Evolutionary conservation across 495 filamentous ascomycete genomes (phyloP), one percentile per base, ranked within the genome.

Genomic region (Xylaria bambusicola): DNA sequence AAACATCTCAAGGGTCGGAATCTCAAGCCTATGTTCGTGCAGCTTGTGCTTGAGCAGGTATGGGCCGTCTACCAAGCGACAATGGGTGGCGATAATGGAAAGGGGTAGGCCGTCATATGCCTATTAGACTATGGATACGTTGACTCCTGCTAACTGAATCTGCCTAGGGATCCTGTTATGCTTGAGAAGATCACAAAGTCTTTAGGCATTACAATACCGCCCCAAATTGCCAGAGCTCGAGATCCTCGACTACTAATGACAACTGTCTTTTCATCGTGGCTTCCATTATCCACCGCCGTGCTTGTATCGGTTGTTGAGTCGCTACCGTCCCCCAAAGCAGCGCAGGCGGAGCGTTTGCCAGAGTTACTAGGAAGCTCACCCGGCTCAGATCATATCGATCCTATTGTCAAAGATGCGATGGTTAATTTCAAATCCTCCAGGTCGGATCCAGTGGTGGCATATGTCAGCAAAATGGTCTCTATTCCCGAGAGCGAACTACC

Each of bases 391-490:
- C 78, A 84, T 58, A 81, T 98, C 18, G 85, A 89, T 52, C 75
- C 81, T 8, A 75, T 77, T 2, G 73, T 97, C 44, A 87, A 84
- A 58, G 79, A 88, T 18, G 92, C 94, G 8, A 92, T 98, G 86
- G 67, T 90, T 4, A 80, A 86, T 1, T 97, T 94, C 69, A 88
- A 89, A 62, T 84, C 83, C 3, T 74, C 73, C 1, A 73, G 81
- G 8, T 80, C 84, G 0, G 88, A 88, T 47, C 93, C 94, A 2
- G 86, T 95, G 2, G 90, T 98, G 6, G 94, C 92, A 9, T 99
- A 95, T 63, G 91, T 99, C 41, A 97, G 93, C 73, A 99, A 99
- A 73, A 96, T 99, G 93, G 89, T 97, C 20, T 92, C 94, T 1
- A 84, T 98, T 17, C 92, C 91, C 1, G 90, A 93, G 66, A 97